Percentiles rank a stretch among this genome's conserved stretches.
Conservation (phyloP, 2,329 filamentous ascomycete species). For the Torrubiella hemipterigena region DNA sequence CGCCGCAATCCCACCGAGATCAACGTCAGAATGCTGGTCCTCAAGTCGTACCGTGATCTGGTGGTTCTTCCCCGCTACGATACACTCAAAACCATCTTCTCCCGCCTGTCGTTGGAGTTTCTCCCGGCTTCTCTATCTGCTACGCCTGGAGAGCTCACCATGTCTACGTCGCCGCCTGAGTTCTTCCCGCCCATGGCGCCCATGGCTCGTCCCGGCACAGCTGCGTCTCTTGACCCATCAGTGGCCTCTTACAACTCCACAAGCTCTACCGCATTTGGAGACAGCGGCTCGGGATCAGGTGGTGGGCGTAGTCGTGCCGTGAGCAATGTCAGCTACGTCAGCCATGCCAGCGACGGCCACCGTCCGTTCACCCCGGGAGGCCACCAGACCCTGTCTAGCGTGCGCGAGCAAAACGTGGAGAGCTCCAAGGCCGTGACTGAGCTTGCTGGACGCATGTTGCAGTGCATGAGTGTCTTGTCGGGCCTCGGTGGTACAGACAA, state of each 20-base stretch:
- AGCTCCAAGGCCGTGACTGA: constrained; percentile 77
- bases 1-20: constrained; percentile 27
- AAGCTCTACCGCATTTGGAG: constrained; percentile 66
- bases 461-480: constrained; percentile 86
- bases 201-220: constrained; percentile 63
- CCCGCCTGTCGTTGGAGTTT: constrained; percentile 75
- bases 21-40: constrained; percentile 67
- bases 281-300: constrained; percentile 32
- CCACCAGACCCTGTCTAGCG: constrained; percentile 23
- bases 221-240: constrained; percentile 61
- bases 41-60: constrained; percentile 78
- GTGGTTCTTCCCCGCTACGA: constrained; percentile 86
- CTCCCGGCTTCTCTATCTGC: constrained; percentile 43
- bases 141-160: constrained; percentile 35
- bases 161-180: constrained; percentile 40
- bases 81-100: constrained; percentile 79
- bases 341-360: constrained; percentile 33
- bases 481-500: constrained; percentile 52
- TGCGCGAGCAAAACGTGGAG: constrained; percentile 48
- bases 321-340: constrained; percentile 65
- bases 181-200: constrained; percentile 26
- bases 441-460: constrained; percentile 88
- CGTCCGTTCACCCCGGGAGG: constrained; percentile 39
- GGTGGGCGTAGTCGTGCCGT: constrained; percentile 66
- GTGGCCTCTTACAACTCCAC: constrained; percentile 72